Percentiles rank a stretch among this genome's conserved stretches.
Evolutionary conservation across 83 land plant genomes (phyloP).

Genomic region (Thuja plicata): DNA sequence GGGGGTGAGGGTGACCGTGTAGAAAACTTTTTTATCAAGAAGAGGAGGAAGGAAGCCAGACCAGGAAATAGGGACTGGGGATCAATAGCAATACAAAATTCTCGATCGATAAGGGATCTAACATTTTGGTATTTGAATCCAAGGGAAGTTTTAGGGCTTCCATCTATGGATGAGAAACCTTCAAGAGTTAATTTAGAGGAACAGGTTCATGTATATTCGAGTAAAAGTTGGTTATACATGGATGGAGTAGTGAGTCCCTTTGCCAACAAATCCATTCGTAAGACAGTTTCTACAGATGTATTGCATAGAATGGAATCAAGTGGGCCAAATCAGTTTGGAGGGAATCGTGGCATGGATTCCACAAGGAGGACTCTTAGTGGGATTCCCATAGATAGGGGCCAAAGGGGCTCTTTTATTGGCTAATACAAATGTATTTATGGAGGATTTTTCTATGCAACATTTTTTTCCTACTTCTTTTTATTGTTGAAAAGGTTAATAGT

Average conservation of each 20-base stretch:
- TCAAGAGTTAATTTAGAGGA: not conserved
- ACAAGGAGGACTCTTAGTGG: not conserved
- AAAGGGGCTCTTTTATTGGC: not conserved
- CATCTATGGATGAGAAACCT: not conserved
- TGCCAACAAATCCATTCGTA: not conserved
- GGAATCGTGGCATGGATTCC: not conserved
- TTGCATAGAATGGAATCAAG: not conserved
- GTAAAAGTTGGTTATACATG: conserved; percentile 14
- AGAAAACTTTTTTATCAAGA: conserved; percentile 50
- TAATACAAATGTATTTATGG: not conserved
- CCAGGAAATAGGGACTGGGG: conserved; percentile 82
- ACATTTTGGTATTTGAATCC: conserved; percentile 36
- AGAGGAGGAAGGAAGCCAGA: conserved; percentile 51
- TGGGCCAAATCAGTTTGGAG: not conserved
- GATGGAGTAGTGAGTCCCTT: not conserved
- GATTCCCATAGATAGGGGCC: not conserved
- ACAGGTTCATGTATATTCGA: conserved; percentile 15
- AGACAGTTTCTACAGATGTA: not conserved
- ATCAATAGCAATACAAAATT: conserved; percentile 63
- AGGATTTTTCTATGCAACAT: no score
- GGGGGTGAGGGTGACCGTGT: conserved; percentile 55
- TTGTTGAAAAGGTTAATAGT: no score
- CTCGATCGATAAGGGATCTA: conserved; percentile 17
- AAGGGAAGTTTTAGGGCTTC: conserved; percentile 5
- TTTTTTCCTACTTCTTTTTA: no score